Evolutionary conservation across 768 basidiomycete genomes (phyloP).

Genomic region (Tulasnella sp.): DNA sequence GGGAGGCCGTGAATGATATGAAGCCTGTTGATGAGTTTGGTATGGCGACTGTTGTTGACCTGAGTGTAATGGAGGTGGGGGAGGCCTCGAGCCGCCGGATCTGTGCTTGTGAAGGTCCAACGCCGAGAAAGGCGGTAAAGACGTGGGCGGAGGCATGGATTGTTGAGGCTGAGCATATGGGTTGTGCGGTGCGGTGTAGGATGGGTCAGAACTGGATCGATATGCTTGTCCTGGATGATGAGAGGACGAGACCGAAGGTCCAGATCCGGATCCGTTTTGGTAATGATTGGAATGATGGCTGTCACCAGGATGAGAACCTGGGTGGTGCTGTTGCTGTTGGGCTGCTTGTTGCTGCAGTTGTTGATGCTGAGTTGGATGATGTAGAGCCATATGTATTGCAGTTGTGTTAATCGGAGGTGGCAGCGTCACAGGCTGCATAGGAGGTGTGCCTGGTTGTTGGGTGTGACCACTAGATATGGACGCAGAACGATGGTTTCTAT

Average conservation of each 20-base stretch:
- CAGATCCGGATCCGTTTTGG: no score
- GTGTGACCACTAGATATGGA: no score
- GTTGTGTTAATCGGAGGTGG: no score
- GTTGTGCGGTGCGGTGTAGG: constrained; percentile 10
- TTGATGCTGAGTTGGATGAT: constrained; percentile 4
- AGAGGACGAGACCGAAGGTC: no score
- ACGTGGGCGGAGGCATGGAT: constrained; percentile 13
- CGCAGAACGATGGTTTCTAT: no score
- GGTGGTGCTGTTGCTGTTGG: constrained; percentile 10
- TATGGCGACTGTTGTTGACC: neutral
- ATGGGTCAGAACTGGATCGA: constrained; percentile 1
- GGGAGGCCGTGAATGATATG: constrained; percentile 4
- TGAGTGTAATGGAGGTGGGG: neutral
- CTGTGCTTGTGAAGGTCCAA: constrained; percentile 9
- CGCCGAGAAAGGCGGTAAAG: constrained; percentile 17
- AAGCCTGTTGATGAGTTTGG: neutral
- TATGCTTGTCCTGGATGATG: no score
- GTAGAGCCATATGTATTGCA: no score
- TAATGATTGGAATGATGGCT: no score
- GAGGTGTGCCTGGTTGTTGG: no score
- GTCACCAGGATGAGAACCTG: no score
- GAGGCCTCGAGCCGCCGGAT: neutral
- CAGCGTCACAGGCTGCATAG: no score
- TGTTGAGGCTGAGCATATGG: constrained; percentile 6
- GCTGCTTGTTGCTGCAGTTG: constrained; percentile 1